phyloP scores from a whole-genome alignment of 345 rosid genomes.

The Gossypium longicalyx region DNA sequence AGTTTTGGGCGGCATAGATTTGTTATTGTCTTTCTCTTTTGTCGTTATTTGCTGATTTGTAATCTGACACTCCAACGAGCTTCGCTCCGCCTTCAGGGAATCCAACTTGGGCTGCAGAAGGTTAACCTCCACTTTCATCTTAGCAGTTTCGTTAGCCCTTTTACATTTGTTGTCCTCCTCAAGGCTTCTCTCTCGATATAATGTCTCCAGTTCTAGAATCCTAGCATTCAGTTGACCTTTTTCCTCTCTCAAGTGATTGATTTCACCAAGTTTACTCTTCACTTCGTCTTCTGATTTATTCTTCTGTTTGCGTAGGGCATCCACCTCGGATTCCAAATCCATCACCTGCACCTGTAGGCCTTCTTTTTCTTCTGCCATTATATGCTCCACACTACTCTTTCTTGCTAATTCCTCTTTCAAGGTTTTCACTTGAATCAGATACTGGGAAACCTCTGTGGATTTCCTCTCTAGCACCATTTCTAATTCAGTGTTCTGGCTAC shows the following conservation, averaged over 20 bases:
- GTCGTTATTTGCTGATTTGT: constrained; percentile 31
- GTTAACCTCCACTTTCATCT: constrained; percentile 22
- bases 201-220: constrained; percentile 35
- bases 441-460: constrained; percentile 36
- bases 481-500: constrained; percentile 28
- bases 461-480: constrained; percentile 30
- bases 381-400: constrained; percentile 26
- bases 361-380: constrained; percentile 34
- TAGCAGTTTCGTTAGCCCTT: constrained; percentile 21
- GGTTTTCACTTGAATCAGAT: constrained; percentile 24
- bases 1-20: constrained; percentile 24
- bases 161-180: constrained; percentile 15
- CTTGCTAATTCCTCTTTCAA: constrained; percentile 40
- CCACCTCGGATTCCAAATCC: constrained; percentile 31
- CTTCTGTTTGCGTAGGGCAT: constrained; percentile 20
- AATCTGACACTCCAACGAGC: constrained; percentile 26
- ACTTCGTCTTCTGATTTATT: constrained; percentile 37
- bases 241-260: constrained; percentile 39
- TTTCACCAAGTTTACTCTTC: constrained; percentile 26
- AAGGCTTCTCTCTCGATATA: constrained; percentile 13
- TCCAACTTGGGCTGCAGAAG: constrained; percentile 36
- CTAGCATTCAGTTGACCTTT: constrained; percentile 31
- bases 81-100: constrained; percentile 26
- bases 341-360: constrained; percentile 24
- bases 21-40: constrained; percentile 32